These are phyloP conservation scores for Mollisia scopiformis DNA, from an alignment of 2,329 filamentous ascomycete genomes.

Conservation along the genomic window DNA sequence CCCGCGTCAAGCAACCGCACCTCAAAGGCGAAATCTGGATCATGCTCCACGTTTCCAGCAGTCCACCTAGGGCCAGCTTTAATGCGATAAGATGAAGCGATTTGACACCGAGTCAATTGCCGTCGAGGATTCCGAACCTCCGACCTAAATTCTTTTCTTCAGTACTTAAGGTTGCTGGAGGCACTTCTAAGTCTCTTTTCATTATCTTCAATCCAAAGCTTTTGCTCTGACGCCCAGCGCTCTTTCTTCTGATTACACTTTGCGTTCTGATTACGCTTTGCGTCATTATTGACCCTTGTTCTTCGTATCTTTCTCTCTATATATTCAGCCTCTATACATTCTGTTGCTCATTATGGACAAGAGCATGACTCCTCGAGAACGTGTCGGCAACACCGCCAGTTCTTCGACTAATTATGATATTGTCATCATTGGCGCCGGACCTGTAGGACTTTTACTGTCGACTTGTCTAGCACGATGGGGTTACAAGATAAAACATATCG, in stretches of 20 bases:
- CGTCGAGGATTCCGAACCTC: conserved; percentile 22
- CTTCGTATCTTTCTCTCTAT: neutral
- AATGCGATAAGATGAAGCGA: conserved; percentile 2
- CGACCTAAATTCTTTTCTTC: conserved; percentile 9
- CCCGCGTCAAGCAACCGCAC: conserved; percentile 19
- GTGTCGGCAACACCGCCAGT: conserved; percentile 8
- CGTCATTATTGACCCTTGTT: neutral
- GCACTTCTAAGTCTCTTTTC: neutral
- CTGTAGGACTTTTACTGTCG: conserved; percentile 84
- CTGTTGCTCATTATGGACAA: conserved; percentile 24
- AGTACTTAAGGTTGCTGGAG: neutral
- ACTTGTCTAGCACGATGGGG: conserved; percentile 90
- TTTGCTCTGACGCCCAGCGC: too few species aligned
- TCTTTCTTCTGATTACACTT: neutral
- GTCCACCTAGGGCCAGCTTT: conserved; percentile 12
- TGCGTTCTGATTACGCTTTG: neutral
- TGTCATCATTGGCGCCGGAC: conserved; percentile 87
- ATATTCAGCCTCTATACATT: neutral
- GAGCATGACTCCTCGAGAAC: conserved; percentile 23
- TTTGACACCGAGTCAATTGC: conserved; percentile 23
- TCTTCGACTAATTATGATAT: conserved; percentile 54
- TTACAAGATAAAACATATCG: conserved; percentile 93
- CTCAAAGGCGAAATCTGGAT: conserved; percentile 8
- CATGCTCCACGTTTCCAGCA: conserved; percentile 6
- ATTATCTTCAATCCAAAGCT: neutral